Base-by-base conservation (phyloP, 2,329 filamentous ascomycete genomes). In the Phoma sp. region DNA sequence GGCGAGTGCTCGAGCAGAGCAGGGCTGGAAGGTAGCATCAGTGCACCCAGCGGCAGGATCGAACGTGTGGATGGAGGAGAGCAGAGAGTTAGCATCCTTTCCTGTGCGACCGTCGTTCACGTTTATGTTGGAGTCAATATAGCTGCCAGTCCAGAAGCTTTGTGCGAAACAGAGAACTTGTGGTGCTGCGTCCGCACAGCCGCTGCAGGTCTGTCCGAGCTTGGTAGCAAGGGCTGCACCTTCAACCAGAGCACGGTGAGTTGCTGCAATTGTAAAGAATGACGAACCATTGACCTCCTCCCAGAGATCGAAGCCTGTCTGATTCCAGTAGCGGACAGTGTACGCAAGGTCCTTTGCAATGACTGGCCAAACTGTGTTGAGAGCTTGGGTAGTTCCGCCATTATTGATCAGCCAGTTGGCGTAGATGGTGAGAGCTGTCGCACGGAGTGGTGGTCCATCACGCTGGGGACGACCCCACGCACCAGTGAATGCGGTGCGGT, bases 401-500 rank as follows among this genome's bases (percentile, higher is more conserved):
- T 90, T 88, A 36, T 77, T 77, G 42, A 92, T 76, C 23, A 93
- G 78, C 84, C 88, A 91, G 66, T 87, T 86, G 6, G 87, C 84
- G 68, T 93, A 95, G 0, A 81, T 80, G 47, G 90, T 87, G 66
- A 95, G 74, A 2, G 91, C 85, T 38, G 86, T 91, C 1, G 90
- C 90, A 43, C 91, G 83, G 32, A 95, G 82, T 18, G 91, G 85
- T 20, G 91, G 91, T 0, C 91, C 91, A 73, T 95, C 91, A 34
- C 88, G 82, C 74, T 95, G 91, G 11, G 91, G 91, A 17, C 91
- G 85, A 23, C 89, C 90, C 91, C 91, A 93, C 5, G 77, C 69
- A 23, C 84, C 87, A 2, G 84, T 89, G 70, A 85, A 92, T 7
- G 84, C 79, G 9, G 78, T 83, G 53, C 83, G 75, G 60, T 92